Evolutionary conservation across 306 rosid species (phyloP).

Genomic region (Lathyrus aphaca): DNA sequence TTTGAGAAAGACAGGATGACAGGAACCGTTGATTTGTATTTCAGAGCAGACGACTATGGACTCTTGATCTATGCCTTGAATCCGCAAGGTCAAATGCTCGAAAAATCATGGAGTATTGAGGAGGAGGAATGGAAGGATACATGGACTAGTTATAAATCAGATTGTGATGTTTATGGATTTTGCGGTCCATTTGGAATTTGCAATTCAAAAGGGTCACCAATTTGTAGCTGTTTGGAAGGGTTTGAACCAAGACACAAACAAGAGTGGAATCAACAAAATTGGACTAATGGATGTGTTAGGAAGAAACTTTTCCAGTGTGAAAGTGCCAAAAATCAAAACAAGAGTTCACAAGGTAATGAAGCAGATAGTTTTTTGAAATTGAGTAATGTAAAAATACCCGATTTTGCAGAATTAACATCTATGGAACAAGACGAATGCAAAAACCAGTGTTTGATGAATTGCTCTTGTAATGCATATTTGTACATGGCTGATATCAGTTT

Average conservation of each 20-base stretch:
- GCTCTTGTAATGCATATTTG: constrained; percentile 38
- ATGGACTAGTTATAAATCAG: neutral
- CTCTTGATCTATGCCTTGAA: neutral
- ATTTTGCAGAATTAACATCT: constrained; percentile 18
- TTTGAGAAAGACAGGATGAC: neutral
- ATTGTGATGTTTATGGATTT: constrained; percentile 42
- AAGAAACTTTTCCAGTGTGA: constrained; percentile 15
- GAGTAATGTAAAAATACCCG: constrained; percentile 49
- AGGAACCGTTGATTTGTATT: neutral
- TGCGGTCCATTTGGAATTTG: constrained; percentile 56
- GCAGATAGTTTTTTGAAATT: constrained; percentile 47
- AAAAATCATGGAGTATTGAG: neutral
- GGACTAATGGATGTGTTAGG: constrained; percentile 53
- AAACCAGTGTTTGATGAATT: constrained; percentile 38
- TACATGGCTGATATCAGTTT: constrained; percentile 5
- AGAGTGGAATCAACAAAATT: constrained; percentile 46
- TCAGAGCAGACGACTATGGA: neutral
- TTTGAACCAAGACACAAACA: constrained; percentile 39
- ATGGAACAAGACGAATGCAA: constrained; percentile 14
- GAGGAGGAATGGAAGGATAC: neutral
- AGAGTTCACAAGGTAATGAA: neutral
- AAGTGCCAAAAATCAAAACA: neutral
- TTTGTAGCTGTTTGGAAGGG: constrained; percentile 57
- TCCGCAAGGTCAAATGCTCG: neutral
- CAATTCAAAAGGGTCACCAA: neutral